Conservation (phyloP, 139 green algal species). For the Zygnema cylindricum region DNA sequence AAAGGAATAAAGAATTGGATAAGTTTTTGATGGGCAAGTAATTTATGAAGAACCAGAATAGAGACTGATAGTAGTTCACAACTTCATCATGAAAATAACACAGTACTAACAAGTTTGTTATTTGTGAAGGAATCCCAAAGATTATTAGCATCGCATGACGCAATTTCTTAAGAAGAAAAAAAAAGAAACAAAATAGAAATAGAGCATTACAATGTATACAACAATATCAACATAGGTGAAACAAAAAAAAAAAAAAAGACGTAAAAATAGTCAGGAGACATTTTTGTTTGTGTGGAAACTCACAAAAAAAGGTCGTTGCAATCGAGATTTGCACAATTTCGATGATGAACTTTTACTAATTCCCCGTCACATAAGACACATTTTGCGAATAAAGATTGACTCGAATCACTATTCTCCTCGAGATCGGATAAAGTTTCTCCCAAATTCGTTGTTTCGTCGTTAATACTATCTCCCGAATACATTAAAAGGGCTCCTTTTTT, state of each 20-base stretch:
- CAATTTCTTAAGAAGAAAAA: neutral
- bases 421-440: neutral
- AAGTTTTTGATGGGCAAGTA: neutral
- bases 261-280: neutral
- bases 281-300: constrained; percentile 21
- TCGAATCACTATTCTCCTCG: neutral
- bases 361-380: constrained; percentile 30
- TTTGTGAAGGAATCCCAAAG: neutral
- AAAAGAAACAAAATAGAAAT: neutral
- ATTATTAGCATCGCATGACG: too few species aligned
- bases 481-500: constrained; percentile 15
- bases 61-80: constrained; percentile 9
- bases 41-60: neutral
- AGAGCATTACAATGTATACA: constrained; percentile 6
- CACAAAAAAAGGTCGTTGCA: constrained; percentile 62
- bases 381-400: constrained; percentile 19
- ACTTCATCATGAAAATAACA: neutral
- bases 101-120: neutral
- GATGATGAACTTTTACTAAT: constrained; percentile 33
- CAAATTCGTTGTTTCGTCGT: neutral
- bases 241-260: neutral
- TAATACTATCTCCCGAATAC: neutral
- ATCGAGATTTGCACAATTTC: constrained; percentile 62
- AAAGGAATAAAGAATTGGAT: too few species aligned
- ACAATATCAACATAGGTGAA: constrained; percentile 20